phyloP scores from a whole-genome alignment of 768 basidiomycete genomes.

The Termitomyces sp. region DNA sequence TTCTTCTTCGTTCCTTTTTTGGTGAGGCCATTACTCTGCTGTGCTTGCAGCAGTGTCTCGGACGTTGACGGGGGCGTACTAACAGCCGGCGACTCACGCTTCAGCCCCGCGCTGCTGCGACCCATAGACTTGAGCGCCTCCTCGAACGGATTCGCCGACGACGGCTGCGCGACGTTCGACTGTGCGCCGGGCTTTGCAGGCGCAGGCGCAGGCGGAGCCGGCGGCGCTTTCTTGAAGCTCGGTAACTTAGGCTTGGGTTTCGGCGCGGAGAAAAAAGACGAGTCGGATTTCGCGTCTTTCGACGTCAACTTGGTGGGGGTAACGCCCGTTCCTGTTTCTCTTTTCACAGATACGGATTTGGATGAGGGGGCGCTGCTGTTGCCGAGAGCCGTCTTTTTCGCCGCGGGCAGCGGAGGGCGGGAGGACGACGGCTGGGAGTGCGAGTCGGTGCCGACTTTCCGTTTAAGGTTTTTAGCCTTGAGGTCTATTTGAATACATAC shows the following conservation, averaged over 20 bases:
- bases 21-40: constrained; percentile 23
- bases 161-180: constrained; percentile 65
- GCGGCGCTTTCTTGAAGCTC: constrained; percentile 77
- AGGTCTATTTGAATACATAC: constrained; percentile 29
- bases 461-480: constrained; percentile 56
- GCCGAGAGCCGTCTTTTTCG: constrained; percentile 63
- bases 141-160: constrained; percentile 75
- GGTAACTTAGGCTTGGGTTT: constrained; percentile 82
- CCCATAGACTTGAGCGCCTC: constrained; percentile 76
- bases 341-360: constrained; percentile 48
- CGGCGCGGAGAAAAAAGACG: constrained; percentile 84
- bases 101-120: constrained; percentile 41
- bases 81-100: constrained; percentile 53
- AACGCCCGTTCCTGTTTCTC: constrained; percentile 35
- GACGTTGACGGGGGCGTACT: constrained; percentile 46
- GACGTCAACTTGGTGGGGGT: constrained; percentile 26
- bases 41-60: constrained; percentile 23
- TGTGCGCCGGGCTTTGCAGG: background rate
- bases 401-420: constrained; percentile 45
- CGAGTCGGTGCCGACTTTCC: constrained; percentile 52
- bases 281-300: constrained; percentile 81
- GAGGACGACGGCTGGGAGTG: constrained; percentile 17
- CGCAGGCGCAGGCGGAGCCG: constrained; percentile 22
- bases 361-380: constrained; percentile 32
- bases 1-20: constrained; percentile 64